Evolutionary conservation across 208 protist genomes (phyloP).

Genomic region (Leishmania mexicana): DNA sequence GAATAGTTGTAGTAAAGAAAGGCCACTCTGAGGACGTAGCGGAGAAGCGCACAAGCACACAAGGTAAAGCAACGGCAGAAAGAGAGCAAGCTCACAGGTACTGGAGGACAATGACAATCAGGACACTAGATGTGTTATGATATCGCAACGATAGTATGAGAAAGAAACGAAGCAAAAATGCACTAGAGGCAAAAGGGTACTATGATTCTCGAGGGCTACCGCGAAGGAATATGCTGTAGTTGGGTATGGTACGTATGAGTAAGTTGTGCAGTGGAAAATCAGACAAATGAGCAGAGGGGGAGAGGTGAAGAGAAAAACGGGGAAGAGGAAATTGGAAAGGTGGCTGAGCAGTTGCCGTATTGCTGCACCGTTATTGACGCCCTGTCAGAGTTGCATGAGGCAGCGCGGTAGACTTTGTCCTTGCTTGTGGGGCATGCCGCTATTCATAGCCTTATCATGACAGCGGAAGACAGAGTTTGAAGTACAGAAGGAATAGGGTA

Average conservation of each 20-base stretch:
- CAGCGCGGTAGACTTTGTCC: neutral
- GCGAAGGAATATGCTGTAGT: neutral
- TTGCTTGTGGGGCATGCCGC: neutral
- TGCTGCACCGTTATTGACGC: neutral
- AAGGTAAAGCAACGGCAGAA: conserved; percentile 10
- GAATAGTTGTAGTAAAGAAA: conserved; percentile 6
- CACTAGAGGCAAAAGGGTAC: conserved; percentile 10
- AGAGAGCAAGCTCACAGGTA: neutral
- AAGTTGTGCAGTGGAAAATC: neutral
- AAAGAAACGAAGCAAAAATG: conserved; percentile 1
- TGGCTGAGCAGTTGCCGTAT: neutral
- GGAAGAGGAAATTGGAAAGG: no score
- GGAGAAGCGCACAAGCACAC: neutral
- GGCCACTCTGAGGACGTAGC: neutral
- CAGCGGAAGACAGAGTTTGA: neutral
- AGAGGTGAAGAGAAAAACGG: neutral
- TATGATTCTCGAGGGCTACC: neutral
- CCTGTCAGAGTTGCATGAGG: neutral
- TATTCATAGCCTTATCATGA: neutral
- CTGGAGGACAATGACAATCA: neutral
- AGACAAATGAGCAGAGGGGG: neutral
- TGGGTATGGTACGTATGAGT: neutral
- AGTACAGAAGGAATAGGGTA: neutral
- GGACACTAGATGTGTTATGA: neutral
- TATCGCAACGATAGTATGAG: conserved; percentile 13